Base-by-base conservation (phyloP, 345 rosid species). In the Viola odorata region DNA sequence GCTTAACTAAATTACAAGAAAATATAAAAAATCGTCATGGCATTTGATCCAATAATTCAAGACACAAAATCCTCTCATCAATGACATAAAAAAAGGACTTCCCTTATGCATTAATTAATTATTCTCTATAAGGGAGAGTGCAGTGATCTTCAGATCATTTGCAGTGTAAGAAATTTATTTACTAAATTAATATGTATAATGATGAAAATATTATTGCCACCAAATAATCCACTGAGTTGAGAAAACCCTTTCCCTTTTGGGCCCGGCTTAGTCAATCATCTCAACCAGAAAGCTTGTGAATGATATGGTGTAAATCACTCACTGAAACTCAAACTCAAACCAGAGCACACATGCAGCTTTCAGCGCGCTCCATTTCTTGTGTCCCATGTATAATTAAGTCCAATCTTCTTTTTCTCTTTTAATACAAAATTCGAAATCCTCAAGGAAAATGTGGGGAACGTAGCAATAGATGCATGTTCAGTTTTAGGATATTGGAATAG, bases 171-270 rank as follows among this genome's bases (percentile, higher is more conserved):
- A 42, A 10, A 42, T 10, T 42, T 42, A 42, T 42, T 42, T 42
- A 42, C 5, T 42, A 10, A 42, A 5, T 42, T 42, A 42, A 42
- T 42, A 42, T 42, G 45, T 42, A 42, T 81, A 75, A 83, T 83
- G 73, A 78, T 74, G 54, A 32, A 62, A 70, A 77, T 79, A 81
- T 80, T 62, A 81, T 84, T 84, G 86, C 80, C 89, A 81, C 64
- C 86, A 73, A 79, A 81, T 76, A 75, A 80, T 80, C 86, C 89
- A 84, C 89, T 74, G 1, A 23, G 32, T 23, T 23, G 67, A 61
- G 75, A 72, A 64, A 67, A 42, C 60, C 61, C 54, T 73, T 73
- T 81, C 68, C 32, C 32, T 23, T 23, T 23, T 23, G 32, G 32
- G 32, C 32, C 32, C 2, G 32, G 68, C 69, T 62, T 66, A 69